Base-by-base conservation (phyloP, 805 yeast genomes). In the Kodamaea nitidulidarum region DNA sequence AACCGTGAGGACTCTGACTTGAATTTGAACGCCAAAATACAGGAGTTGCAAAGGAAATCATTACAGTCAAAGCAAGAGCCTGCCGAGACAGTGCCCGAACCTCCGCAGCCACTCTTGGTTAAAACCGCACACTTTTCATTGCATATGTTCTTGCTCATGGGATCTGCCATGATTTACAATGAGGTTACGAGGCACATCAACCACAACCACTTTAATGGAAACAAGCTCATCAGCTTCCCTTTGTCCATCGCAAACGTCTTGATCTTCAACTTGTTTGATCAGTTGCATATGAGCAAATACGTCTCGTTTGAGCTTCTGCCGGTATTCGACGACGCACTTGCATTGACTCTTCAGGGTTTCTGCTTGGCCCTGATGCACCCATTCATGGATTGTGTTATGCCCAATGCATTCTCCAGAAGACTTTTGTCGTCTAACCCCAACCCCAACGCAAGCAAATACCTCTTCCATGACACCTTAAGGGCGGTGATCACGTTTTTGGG, bases 401-500 rank as follows among this genome's bases (percentile, higher is more conserved):
- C 72, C 1, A 31, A 53, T 2, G 35, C 40, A 28, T 51, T 60
- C 36, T 55, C 63, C 11, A 55, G 47, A 32, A 48, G 73, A 22
- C 47, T 68, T 28, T 55, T 68, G 40, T 54, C 67, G 12, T 65
- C 71, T 4, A 66, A 66, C 45, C 73, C 73, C 3, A 60, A 38
- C 66, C 67, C 9, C 46, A 51, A 22, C 45, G 49, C 10, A 45
- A 50, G 60, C 33, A 48, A 60, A 20, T 62, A 58, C 39, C 44
- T 67, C 33, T 42, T 60, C 36, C 67, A 60, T 47, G 73, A 69
- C 45, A 51, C 61, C 8, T 38, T 69, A 15, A 51, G 75, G 24
- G 60, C 79, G 15, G 58, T 68, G 33, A 75, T 82, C 40, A 82
- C 87, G 2, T 72, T 83, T 49, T 61, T 84, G 31, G 95, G 95